A percentile compares a stretch with the other conserved stretches of the same genome.
Evolutionary conservation across 2,329 filamentous ascomycete genomes (phyloP).

Genomic region (Claviceps monticola): DNA sequence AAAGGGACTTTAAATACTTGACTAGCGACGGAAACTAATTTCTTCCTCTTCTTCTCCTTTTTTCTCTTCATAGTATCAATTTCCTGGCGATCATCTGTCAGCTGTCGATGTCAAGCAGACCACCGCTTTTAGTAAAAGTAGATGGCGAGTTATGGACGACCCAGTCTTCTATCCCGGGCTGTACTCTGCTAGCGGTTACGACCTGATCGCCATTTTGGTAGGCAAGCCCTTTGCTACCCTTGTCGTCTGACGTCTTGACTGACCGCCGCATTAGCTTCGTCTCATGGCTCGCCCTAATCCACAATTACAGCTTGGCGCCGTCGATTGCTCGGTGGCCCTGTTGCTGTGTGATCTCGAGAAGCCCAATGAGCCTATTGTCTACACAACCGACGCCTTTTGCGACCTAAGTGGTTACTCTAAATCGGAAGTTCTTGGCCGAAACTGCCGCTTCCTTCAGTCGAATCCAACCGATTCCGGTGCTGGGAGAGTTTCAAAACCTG

Average conservation of each 20-base stretch:
- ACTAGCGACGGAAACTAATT: not conserved
- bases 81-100: conserved; percentile 4
- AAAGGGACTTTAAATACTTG: not conserved
- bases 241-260: not conserved
- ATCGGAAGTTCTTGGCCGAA: conserved; percentile 61
- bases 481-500: not conserved
- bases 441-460: conserved; percentile 74
- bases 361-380: conserved; percentile 67
- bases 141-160: conserved; percentile 22
- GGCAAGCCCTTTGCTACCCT: conserved; percentile 10
- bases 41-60: not conserved
- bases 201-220: conserved; percentile 43
- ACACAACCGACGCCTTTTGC: conserved; percentile 69
- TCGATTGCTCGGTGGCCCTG: conserved; percentile 75
- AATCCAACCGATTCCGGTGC: conserved; percentile 38
- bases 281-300: conserved; percentile 60
- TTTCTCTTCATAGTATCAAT: conserved; percentile 8
- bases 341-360: conserved; percentile 66
- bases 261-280: conserved; percentile 27
- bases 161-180: conserved; percentile 41
- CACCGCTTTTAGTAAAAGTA: conserved; percentile 1
- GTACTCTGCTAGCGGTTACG: conserved; percentile 40
- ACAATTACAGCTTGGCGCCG: conserved; percentile 63
- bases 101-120: not conserved
- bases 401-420: conserved; percentile 65